Evolutionary conservation across 495 filamentous ascomycete species (phyloP), one percentile per base, ranked within the genome.

Genomic region (Penicillium odoratum): DNA sequence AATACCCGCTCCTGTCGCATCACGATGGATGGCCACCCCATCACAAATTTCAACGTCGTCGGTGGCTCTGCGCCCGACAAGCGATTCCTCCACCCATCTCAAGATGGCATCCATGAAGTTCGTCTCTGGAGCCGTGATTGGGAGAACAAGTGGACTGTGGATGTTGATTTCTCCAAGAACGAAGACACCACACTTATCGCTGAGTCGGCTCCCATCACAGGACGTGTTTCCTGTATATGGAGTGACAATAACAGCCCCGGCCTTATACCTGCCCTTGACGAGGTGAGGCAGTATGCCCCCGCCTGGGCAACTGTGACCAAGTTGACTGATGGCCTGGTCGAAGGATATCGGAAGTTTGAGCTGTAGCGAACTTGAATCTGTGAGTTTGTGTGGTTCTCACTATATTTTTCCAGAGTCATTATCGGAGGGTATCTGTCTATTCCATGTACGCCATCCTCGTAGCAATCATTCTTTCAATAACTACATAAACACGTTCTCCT

Each of bases 181-280:
- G 66, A 70, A 4, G 52, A 25, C 10, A 7, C 29, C 56, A 58
- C 18, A 56, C 59, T 33, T 46, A 42, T 13, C 8, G 59, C 67
- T 25, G 72, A 72, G 5, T 61, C 58, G n/a, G 78, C 78, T 7
- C 68, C 43, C 13, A 47, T 93, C 48, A 81, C 83, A 57, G 93
- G 92, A 0, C 78, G 76, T 46, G 84, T 92, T 4, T 80, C 88
- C 9, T 98, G 93, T 76, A 70, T 90, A 15, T 98, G 94, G 94
- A 90, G 86, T 62, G 94, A 98, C 75, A 85, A 82, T 30, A 97
- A 96, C 60, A 76, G 73, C 10, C 66, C 69, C 9, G 88, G 86
- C 3, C 73, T 78, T 7, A 93, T 98, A 49, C 92, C 94, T 0
- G 94, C 94, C 13, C 80, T 94, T 33, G 90, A 94, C 61, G 94